Base-by-base conservation (phyloP, 2,329 filamentous ascomycete species). In the Claviceps sp. region DNA sequence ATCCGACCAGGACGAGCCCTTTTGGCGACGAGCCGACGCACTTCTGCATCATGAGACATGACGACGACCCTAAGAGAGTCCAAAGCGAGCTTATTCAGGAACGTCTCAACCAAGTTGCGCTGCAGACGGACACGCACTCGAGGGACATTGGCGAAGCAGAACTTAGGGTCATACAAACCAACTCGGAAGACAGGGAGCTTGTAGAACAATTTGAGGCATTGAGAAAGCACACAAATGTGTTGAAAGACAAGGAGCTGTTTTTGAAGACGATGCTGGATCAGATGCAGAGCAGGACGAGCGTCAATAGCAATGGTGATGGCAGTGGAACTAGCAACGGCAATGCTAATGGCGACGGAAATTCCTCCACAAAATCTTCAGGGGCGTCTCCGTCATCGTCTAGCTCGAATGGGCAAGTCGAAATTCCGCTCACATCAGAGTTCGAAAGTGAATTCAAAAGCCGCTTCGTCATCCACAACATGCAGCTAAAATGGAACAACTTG, bases 401-500 rank as follows among this genome's bases (percentile, higher is more conserved):
- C 47, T 47, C 48, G 7, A 50, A 76, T 19, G 54, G 51, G 13
- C 77, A 75, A 14, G 72, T 85, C 50, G 82, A 88, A 56, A 77
- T 84, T 1, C 81, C 83, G 2, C 80, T 84, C 1, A 79, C 84
- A 3, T 80, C 86, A 16, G 89, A 96, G 58, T 91, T 91, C 58
- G 84, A 87, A 48, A 95, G 87, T 66, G 90, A 97, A 64, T 98
- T 96, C 73, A 93, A 94, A 65, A 98, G 98, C 63, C 86, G 93
- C 2, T 98, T 98, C 71, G 91, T 97, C 60, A 86, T 98, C 50
- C 93, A 98, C 73, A 98, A 98, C 61, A 80, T 94, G 64, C 93
- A 98, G 62, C 73, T 98, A 53, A 98, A 98, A 68, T 98, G 93
- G 93, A 97, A 95, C 71, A 98, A 98, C 61, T 81, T 90, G 11